A percentile compares a stretch with the other conserved stretches of the same genome.
phyloP scores from a whole-genome alignment of 768 basidiomycete species.

The Pleurotus sapidus region DNA sequence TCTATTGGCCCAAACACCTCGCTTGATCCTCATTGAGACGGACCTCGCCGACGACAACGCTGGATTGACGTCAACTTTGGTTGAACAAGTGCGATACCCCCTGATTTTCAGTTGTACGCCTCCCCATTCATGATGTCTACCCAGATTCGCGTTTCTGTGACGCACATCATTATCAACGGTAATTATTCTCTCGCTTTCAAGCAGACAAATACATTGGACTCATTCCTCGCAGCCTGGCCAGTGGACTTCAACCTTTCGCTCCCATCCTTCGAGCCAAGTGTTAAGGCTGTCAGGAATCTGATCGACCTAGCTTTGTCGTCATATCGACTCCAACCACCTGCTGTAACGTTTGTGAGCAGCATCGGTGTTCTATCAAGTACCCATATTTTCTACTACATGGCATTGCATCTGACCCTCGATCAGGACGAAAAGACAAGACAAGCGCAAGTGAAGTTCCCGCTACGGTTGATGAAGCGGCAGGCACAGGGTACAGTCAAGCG shows the following conservation, averaged over 20 bases:
- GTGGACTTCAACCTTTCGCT: conserved; percentile 46
- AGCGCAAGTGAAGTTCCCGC: neutral
- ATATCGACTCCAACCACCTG: conserved; percentile 19
- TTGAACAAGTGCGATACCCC: conserved; percentile 10
- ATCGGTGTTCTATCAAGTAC: conserved; percentile 24
- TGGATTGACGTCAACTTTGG: conserved; percentile 12
- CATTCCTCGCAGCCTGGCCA: conserved; percentile 31
- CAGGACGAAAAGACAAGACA: neutral
- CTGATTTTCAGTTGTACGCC: neutral
- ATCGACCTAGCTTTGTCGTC: conserved; percentile 37
- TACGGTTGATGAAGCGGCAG: neutral
- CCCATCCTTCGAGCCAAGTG: conserved; percentile 39
- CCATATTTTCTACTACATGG: conserved; percentile 5
- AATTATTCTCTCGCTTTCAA: neutral
- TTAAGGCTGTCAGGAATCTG: conserved; percentile 36
- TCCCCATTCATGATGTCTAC: neutral
- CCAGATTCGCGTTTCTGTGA: conserved; percentile 13
- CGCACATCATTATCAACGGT: conserved; percentile 30
- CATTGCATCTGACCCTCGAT: conserved; percentile 8
- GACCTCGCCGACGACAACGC: conserved; percentile 1
- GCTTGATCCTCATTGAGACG: neutral
- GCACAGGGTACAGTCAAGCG: conserved; percentile 34
- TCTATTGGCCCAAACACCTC: neutral
- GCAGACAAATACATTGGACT: no score
- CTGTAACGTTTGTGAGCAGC: conserved; percentile 36